phyloP scores from a whole-genome alignment of 83 land plant genomes.

The Picea engelmannii region DNA sequence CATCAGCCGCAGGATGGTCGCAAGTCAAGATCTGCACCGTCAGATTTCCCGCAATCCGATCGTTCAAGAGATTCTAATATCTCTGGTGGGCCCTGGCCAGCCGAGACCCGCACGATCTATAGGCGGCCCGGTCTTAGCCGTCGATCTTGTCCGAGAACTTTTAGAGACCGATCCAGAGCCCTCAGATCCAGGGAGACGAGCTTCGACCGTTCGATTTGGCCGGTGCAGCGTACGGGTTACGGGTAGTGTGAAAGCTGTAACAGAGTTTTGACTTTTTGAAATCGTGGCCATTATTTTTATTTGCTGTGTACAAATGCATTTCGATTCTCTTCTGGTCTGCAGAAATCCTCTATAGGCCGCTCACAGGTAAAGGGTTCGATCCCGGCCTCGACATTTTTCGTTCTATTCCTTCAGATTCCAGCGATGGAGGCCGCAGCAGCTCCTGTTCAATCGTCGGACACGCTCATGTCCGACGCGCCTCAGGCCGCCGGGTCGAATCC shows the following conservation, averaged over 20 bases:
- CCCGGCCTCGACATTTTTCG: background rate
- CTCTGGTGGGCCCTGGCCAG: background rate
- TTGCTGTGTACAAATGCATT: background rate
- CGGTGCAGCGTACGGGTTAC: background rate
- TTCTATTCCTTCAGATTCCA: background rate
- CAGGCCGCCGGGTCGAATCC: slow-evolving; percentile 16
- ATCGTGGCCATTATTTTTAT: background rate
- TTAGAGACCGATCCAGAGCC: background rate
- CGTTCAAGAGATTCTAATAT: background rate
- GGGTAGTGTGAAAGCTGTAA: background rate
- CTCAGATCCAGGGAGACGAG: background rate
- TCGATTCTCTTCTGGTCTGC: background rate
- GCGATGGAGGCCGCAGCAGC: slow-evolving; percentile 15
- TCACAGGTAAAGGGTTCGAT: slow-evolving; percentile 15
- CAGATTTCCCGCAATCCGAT: background rate
- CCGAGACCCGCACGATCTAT: background rate
- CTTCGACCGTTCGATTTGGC: background rate
- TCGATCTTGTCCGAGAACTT: slow-evolving; percentile 10
- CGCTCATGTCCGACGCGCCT: slow-evolving; percentile 52
- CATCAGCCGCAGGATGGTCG: background rate
- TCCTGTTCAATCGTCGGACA: slow-evolving; percentile 30
- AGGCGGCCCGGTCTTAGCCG: slow-evolving; percentile 3
- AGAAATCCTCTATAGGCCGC: background rate
- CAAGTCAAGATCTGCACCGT: background rate
- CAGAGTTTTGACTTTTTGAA: background rate